phyloP scores from a whole-genome alignment of 2,329 filamentous ascomycete genomes.

The Fusarium keratoplasticum region DNA sequence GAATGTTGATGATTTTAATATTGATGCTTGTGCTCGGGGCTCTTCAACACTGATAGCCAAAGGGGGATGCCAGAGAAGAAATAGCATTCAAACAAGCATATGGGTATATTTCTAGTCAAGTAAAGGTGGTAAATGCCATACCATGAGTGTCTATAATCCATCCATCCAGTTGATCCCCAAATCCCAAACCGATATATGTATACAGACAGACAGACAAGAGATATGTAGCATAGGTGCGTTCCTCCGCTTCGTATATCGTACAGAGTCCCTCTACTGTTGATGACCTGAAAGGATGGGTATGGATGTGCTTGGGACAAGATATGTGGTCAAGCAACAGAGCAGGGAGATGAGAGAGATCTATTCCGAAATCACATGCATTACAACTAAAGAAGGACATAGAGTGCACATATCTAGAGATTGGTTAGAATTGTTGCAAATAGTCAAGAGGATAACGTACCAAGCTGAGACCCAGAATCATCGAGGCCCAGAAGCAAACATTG shows the following conservation, averaged over 20 bases:
- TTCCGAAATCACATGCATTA: neutral
- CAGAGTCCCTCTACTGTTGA: neutral
- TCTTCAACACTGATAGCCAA: neutral
- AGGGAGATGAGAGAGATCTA: neutral
- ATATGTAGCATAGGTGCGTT: neutral
- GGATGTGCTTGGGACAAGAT: neutral
- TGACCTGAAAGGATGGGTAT: neutral
- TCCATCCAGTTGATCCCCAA: conserved; percentile 5
- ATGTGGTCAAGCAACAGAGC: conserved; percentile 7
- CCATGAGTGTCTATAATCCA: neutral
- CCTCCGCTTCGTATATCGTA: neutral
- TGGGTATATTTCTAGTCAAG: conserved; percentile 33
- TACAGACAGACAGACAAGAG: neutral
- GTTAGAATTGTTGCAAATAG: conserved; percentile 23
- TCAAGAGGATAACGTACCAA: conserved; percentile 67
- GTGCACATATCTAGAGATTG: conserved; percentile 60
- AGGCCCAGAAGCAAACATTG: conserved; percentile 91
- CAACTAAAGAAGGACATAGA: conserved; percentile 62
- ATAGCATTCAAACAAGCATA: conserved; percentile 8
- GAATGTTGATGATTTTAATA: neutral
- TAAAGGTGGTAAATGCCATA: neutral
- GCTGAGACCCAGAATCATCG: conserved; percentile 88
- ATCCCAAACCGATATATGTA: neutral
- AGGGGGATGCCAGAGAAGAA: neutral
- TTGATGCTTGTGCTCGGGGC: neutral